phyloP scores from a whole-genome alignment of 805 yeast species.

The Metschnikowia noctiluminum region DNA sequence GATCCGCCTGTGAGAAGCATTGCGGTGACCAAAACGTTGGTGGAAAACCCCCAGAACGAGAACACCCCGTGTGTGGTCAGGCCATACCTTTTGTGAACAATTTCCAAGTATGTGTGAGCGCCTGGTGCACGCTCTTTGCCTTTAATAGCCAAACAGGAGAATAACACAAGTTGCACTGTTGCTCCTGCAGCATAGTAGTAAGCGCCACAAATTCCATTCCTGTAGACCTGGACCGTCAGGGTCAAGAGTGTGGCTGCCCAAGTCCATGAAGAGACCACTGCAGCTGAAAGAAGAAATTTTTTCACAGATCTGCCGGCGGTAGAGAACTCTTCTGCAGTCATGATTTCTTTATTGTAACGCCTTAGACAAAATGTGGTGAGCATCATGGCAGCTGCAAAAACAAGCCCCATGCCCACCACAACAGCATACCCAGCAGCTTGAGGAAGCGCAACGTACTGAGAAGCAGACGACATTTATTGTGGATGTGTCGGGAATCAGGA shows the following conservation, averaged over 20 bases:
- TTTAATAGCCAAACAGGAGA: constrained; percentile 83
- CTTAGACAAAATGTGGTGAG: constrained; percentile 63
- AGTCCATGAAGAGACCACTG: constrained; percentile 93
- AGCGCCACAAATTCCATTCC: constrained; percentile 74
- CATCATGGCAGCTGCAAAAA: constrained; percentile 78
- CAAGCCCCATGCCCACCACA: constrained; percentile 82
- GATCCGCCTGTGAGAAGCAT: constrained; percentile 91
- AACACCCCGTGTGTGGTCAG: constrained; percentile 61
- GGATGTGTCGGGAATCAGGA: background rate
- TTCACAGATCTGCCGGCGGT: constrained; percentile 90
- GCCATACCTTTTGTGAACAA: constrained; percentile 79
- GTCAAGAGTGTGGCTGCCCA: constrained; percentile 58
- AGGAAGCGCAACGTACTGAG: constrained; percentile 40
- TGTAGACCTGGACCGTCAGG: constrained; percentile 75
- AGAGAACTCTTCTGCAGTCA: constrained; percentile 90
- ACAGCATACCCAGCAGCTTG: constrained; percentile 87
- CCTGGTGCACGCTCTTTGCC: constrained; percentile 87
- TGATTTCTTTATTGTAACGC: constrained; percentile 79
- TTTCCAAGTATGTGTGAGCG: constrained; percentile 88
- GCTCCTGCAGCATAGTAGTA: constrained; percentile 90
- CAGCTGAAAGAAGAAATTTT: constrained; percentile 80
- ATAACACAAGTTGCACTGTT: constrained; percentile 78
- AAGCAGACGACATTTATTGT: constrained; percentile 15
- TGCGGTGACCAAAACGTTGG: constrained; percentile 86
- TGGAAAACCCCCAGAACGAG: constrained; percentile 78